Conservation (phyloP, 352 stramenopile species). For the Phytophthora cryptogea region DNA sequence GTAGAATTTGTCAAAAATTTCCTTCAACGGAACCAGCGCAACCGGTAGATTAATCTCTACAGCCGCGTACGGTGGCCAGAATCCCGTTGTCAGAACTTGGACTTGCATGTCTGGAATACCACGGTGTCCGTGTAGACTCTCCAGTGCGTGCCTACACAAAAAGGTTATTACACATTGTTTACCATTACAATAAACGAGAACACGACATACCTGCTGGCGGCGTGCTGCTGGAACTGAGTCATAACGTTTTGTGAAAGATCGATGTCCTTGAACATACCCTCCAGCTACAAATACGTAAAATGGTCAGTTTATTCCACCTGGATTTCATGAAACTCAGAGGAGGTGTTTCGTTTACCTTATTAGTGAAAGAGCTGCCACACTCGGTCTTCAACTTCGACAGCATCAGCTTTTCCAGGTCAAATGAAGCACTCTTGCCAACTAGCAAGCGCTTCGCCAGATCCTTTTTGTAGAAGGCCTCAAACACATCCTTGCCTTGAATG, state of each 20-base stretch:
- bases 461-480: slow-evolving; percentile 99
- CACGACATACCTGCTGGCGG: slow-evolving; percentile 64
- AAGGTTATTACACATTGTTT: slow-evolving; percentile 4
- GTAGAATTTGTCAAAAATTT: slow-evolving; percentile 92
- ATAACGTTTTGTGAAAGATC: slow-evolving; percentile 96
- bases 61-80: slow-evolving; percentile 95
- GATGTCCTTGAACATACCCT: slow-evolving; percentile 99
- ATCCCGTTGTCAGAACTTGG: slow-evolving; percentile 97
- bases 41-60: slow-evolving; percentile 83
- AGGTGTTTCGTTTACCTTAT: slow-evolving; percentile 74
- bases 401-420: slow-evolving; percentile 97
- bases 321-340: not conserved
- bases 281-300: slow-evolving; percentile 69
- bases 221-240: slow-evolving; percentile 88
- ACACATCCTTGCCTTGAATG: slow-evolving; percentile 98
- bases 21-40: slow-evolving; percentile 63
- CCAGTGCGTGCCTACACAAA: slow-evolving; percentile 48
- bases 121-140: slow-evolving; percentile 42
- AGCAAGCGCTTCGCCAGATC: slow-evolving; percentile 97
- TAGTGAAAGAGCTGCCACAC: slow-evolving; percentile 97
- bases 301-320: slow-evolving; percentile 3
- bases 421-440: slow-evolving; percentile 87
- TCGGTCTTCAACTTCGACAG: slow-evolving; percentile 98
- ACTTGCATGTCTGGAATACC: slow-evolving; percentile 93
- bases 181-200: not conserved